These are phyloP conservation scores for Moricandia arvensis DNA, from an alignment of 345 rosid species.

Conservation along the genomic window DNA sequence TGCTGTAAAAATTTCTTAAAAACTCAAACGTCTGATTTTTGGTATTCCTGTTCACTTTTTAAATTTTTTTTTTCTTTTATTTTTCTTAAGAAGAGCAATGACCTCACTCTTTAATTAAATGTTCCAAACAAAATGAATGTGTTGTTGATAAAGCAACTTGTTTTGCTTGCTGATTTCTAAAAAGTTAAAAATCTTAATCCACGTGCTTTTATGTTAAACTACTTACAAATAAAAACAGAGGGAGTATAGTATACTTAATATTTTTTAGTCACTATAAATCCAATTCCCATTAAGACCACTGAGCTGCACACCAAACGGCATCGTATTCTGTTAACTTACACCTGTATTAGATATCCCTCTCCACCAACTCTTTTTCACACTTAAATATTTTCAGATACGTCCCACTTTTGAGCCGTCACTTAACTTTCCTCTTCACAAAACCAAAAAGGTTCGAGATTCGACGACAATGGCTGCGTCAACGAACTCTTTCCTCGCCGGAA, in stretches of 20 bases:
- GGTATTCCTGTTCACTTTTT: too few relatives aligned
- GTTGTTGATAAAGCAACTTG: not conserved
- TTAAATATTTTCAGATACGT: too few relatives aligned
- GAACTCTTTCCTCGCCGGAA: constrained; percentile 47
- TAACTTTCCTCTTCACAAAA: not conserved
- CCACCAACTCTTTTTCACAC: constrained; percentile 1
- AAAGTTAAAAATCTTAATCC: not conserved
- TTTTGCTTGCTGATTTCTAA: too few relatives aligned
- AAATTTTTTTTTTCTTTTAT: too few relatives aligned
- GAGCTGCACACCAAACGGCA: constrained; percentile 5
- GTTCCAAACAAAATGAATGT: too few relatives aligned
- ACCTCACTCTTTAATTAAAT: too few relatives aligned
- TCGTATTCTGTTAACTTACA: constrained; percentile 10
- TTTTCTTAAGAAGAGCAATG: too few relatives aligned
- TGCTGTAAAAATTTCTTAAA: too few relatives aligned
- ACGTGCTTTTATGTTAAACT: not conserved
- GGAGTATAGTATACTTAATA: too few relatives aligned
- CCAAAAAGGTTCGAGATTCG: not conserved
- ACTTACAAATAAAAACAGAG: not conserved
- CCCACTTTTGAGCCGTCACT: not conserved
- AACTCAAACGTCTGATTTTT: too few relatives aligned
- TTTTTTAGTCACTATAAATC: too few relatives aligned
- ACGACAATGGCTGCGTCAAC: constrained; percentile 44
- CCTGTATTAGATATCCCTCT: not conserved
- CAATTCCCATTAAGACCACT: not conserved